Conservation (phyloP, 441 rosid species). For the Omphalea diandra region DNA sequence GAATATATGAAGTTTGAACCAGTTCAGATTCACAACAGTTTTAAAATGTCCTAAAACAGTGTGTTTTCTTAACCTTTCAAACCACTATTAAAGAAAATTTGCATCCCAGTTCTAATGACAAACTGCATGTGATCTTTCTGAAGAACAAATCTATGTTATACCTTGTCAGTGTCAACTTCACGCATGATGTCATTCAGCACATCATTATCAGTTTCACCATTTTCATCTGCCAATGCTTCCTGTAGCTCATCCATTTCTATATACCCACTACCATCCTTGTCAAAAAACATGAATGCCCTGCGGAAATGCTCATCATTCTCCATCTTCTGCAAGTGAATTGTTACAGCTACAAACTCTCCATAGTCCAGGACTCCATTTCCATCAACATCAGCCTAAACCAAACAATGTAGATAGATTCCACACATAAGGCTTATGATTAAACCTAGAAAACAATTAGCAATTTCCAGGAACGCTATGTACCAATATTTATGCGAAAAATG, state of each 20-base stretch:
- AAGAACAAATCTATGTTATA: slow-evolving; percentile 25
- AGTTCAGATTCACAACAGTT: neutral
- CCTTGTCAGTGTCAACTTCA: slow-evolving; percentile 96
- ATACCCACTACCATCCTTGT: slow-evolving; percentile 74
- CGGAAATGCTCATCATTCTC: slow-evolving; percentile 93
- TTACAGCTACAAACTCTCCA: slow-evolving; percentile 96
- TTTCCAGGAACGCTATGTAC: neutral
- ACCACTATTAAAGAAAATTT: neutral
- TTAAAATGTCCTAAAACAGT: neutral
- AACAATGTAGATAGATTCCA: slow-evolving; percentile 10
- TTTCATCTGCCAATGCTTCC: slow-evolving; percentile 72
- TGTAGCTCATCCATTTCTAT: slow-evolving; percentile 75
- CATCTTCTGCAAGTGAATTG: slow-evolving; percentile 95
- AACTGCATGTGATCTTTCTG: neutral
- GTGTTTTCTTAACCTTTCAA: neutral
- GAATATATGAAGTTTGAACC: neutral
- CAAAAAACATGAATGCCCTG: slow-evolving; percentile 88
- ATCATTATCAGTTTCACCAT: slow-evolving; percentile 57
- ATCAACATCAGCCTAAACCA: slow-evolving; percentile 95
- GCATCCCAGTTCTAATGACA: neutral
- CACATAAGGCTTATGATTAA: slow-evolving; percentile 9
- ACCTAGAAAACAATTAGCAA: neutral
- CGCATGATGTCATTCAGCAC: slow-evolving; percentile 79
- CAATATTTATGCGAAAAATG: neutral
- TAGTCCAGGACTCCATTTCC: slow-evolving; percentile 86